These are phyloP conservation scores for Theobroma grandiflorum DNA, from an alignment of 441 rosid genomes.

Conservation along the genomic window DNA sequence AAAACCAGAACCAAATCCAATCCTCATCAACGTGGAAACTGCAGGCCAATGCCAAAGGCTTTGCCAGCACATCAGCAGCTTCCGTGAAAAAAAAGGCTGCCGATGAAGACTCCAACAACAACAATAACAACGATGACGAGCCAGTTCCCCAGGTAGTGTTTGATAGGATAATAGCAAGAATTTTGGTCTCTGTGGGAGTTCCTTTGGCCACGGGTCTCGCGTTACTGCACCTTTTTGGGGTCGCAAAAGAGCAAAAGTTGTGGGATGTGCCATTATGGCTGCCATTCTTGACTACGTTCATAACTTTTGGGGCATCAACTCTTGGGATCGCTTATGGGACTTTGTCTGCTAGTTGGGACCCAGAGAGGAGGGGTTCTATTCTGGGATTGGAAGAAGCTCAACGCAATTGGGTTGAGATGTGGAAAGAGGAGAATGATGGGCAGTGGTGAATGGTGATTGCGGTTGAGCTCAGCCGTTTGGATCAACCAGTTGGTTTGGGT, in stretches of 20 bases:
- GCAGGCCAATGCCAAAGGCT: slow-evolving; percentile 63
- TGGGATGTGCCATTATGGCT: slow-evolving; percentile 78
- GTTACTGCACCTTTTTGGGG: slow-evolving; percentile 49
- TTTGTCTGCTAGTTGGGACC: slow-evolving; percentile 75
- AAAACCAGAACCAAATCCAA: slow-evolving; percentile 9
- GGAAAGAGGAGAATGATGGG: slow-evolving; percentile 62
- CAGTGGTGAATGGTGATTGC: not conserved
- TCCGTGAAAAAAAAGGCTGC: slow-evolving; percentile 20
- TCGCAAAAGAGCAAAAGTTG: slow-evolving; percentile 53
- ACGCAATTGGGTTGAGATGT: slow-evolving; percentile 80
- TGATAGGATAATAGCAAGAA: slow-evolving; percentile 56
- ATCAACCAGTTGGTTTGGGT: not conserved
- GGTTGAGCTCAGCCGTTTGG: not conserved
- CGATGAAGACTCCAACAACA: slow-evolving; percentile 14
- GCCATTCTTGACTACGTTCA: slow-evolving; percentile 52
- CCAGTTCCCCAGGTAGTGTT: slow-evolving; percentile 67
- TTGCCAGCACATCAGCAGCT: slow-evolving; percentile 35
- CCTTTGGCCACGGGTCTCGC: slow-evolving; percentile 67
- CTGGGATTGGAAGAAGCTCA: slow-evolving; percentile 73
- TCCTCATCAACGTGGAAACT: slow-evolving; percentile 40
- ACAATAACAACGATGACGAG: slow-evolving; percentile 46
- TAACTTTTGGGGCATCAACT: slow-evolving; percentile 68
- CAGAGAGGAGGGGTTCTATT: slow-evolving; percentile 55
- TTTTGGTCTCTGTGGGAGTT: slow-evolving; percentile 60
- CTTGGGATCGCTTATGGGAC: slow-evolving; percentile 81